phyloP scores from a whole-genome alignment of 352 stramenopile genomes.

The Globisporangium iwayamae region DNA sequence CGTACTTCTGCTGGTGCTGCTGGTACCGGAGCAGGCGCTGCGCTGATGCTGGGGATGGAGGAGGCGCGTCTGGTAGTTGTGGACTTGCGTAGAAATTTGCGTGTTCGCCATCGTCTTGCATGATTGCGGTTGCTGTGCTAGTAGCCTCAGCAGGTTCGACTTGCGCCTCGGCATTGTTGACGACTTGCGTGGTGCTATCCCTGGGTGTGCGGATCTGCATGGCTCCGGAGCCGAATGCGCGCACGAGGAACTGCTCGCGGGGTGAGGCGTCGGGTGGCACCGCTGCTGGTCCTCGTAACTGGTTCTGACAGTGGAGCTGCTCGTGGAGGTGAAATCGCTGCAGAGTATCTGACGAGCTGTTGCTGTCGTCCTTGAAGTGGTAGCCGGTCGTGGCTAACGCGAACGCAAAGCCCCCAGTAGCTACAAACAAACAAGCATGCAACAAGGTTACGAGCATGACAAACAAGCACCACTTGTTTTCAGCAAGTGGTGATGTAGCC shows the following conservation, averaged over 20 bases:
- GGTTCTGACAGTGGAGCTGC: too few relatives aligned
- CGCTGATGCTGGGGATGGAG: neutral
- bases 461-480: neutral
- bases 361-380: neutral
- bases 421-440: neutral
- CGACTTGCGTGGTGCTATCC: neutral
- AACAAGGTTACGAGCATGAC: neutral
- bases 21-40: neutral
- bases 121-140: neutral
- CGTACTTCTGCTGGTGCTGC: neutral
- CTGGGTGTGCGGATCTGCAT: slow-evolving; percentile 39
- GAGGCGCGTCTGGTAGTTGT: neutral
- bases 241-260: slow-evolving; percentile 67
- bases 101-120: neutral
- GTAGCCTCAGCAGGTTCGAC: neutral
- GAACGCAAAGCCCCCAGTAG: slow-evolving; percentile 7
- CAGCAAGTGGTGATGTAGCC: neutral
- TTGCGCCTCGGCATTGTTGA: neutral
- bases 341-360: too few relatives aligned
- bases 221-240: slow-evolving; percentile 53
- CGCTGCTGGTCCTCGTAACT: too few relatives aligned
- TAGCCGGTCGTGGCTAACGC: neutral
- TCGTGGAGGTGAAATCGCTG: too few relatives aligned
- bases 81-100: neutral
- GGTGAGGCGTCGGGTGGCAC: slow-evolving; percentile 43